These are phyloP conservation scores for Alternaria brassicicola DNA, from an alignment of 2,329 filamentous ascomycete genomes.

Conservation along the genomic window DNA sequence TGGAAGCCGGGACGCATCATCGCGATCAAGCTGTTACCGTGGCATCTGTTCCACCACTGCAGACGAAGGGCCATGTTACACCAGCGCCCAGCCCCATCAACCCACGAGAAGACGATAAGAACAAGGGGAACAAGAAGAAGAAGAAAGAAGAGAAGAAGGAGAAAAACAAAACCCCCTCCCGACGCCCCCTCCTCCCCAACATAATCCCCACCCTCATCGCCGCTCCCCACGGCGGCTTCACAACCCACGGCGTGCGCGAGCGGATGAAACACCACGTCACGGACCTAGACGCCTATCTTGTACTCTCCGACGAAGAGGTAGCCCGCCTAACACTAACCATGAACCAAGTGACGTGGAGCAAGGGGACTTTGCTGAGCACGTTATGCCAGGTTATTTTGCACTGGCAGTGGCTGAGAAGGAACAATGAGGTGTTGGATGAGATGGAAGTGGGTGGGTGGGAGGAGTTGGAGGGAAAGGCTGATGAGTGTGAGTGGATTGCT, in stretches of 20 bases:
- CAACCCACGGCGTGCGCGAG: slow-evolving; percentile 25
- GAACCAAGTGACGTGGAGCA: slow-evolving; percentile 24
- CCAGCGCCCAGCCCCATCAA: not conserved
- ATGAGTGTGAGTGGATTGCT: slow-evolving; percentile 38
- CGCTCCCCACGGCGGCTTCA: slow-evolving; percentile 20
- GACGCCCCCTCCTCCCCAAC: slow-evolving; percentile 24
- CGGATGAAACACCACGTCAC: slow-evolving; percentile 42
- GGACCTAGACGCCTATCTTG: slow-evolving; percentile 28
- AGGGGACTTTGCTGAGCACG: slow-evolving; percentile 10
- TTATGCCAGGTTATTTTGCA: slow-evolving; percentile 23
- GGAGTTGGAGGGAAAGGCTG: slow-evolving; percentile 28
- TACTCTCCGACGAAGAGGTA: slow-evolving; percentile 30
- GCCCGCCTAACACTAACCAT: too few relatives aligned
- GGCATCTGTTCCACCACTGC: not conserved
- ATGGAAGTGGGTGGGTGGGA: slow-evolving; percentile 35
- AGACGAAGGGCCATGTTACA: not conserved
- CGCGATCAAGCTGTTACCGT: slow-evolving; percentile 15
- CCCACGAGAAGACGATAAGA: too few relatives aligned
- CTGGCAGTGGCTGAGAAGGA: slow-evolving; percentile 40
- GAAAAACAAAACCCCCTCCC: not conserved
- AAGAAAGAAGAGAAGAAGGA: not conserved
- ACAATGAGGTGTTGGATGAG: slow-evolving; percentile 30
- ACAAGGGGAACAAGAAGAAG: not conserved
- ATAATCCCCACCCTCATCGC: slow-evolving; percentile 33
- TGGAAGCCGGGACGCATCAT: not conserved